Evolutionary conservation across 768 basidiomycete species (phyloP).

Genomic region (Russula dissimulans): DNA sequence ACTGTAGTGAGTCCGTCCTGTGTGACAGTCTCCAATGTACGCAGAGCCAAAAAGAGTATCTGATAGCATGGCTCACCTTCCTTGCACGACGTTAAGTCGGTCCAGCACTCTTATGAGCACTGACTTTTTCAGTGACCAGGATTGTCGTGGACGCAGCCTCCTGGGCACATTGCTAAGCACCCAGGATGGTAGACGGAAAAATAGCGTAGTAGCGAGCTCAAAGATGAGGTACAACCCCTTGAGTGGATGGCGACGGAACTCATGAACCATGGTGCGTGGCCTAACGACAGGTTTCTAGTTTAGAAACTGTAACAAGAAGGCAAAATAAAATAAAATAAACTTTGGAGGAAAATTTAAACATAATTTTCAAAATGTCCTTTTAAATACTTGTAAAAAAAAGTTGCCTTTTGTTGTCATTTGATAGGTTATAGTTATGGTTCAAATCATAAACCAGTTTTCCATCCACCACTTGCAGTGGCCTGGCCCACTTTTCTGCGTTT

Average conservation of each 20-base stretch:
- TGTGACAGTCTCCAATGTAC: background rate
- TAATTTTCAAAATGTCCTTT: too few relatives aligned
- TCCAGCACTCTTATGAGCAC: background rate
- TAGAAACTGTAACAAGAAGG: too few relatives aligned
- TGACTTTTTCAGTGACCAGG: constrained; percentile 6
- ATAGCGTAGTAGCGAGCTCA: background rate
- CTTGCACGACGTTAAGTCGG: background rate
- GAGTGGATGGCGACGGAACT: constrained; percentile 10
- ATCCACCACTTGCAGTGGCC: too few relatives aligned
- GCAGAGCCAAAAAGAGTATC: background rate
- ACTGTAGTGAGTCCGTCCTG: constrained; percentile 7
- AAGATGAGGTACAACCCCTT: constrained; percentile 10
- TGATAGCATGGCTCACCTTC: background rate
- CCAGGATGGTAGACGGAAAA: constrained; percentile 14
- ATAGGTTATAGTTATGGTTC: too few relatives aligned
- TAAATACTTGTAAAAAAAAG: too few relatives aligned
- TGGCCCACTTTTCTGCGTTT: too few relatives aligned
- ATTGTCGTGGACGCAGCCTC: constrained; percentile 2
- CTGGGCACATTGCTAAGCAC: background rate
- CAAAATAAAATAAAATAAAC: too few relatives aligned
- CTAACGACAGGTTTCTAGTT: too few relatives aligned
- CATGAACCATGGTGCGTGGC: constrained; percentile 4
- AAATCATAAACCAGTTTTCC: too few relatives aligned
- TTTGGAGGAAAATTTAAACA: too few relatives aligned
- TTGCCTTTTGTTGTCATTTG: too few relatives aligned